Base-by-base conservation (phyloP, 768 basidiomycete species). In the Obba rivulosa region DNA sequence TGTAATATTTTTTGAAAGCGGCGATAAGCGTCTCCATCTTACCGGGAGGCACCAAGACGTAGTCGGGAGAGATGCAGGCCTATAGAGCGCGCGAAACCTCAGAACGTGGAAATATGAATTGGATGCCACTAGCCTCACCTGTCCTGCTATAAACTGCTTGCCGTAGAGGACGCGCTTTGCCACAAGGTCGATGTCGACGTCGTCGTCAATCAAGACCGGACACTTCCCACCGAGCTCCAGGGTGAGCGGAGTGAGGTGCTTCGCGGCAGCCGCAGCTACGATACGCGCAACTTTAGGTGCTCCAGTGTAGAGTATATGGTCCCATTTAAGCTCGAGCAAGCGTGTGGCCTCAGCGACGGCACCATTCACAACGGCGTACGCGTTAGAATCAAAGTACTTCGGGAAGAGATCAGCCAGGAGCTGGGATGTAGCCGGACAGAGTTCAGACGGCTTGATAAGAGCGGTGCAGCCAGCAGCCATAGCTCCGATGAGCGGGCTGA, bases 391-490 rank as follows among this genome's bases (percentile, higher is more conserved):
- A 22, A 80, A 70, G 53, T 80, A 79, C 55, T 77, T 73, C 2
- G 81, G 77, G 22, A 86, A 41, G 20, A 85, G 69, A 10, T 72
- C 66, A 0, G 77, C 72, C 2, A 89, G 52, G 4, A 85, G 70
- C 3, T 66, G 56, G 0, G 79, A 71, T 48, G 69, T 70, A 35
- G 71, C 63, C 0, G 83, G 77, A 0, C 71, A 61, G 40, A 79
- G 58, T 57, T 90, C 88, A 7, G 85, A 87, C 0, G 77, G 75
- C 58, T 90, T 89, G 57, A 88, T 40, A 8, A 80, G 71, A 0
- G 73, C 76, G 17, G 80, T 73, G 56, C 83, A 85, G 0, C 87
- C 88, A 1, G 86, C 85, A 0, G 85, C 73, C 42, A 91, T 83
- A 1, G 87, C 87, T 3, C 86, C 87, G 42, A 76, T 70, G 20